Evolutionary conservation across 2,329 filamentous ascomycete species (phyloP), one percentile per base, ranked within the genome.

Genomic region (Fusarium sp.): DNA sequence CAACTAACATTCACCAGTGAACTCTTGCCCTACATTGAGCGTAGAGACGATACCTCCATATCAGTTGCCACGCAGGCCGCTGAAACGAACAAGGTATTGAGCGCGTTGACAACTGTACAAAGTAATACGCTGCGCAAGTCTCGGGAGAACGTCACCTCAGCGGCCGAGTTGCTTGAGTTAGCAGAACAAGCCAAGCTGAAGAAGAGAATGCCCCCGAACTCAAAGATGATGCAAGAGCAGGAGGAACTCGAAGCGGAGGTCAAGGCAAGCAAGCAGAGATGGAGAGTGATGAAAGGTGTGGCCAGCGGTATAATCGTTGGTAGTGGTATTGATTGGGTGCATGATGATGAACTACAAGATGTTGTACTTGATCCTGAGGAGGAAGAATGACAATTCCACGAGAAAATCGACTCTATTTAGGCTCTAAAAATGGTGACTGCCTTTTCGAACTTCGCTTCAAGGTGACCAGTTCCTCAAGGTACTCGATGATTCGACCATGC

Each of bases 291-390:
- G 80, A 96, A 95, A 82, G 92, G 89, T 29, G 89, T 94, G 45
- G 87, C 92, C n/a, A 93, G 92, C 76, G 93, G 92, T 22, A 87
- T 94, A 61, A 88, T 97, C 50, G 93, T 90, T 9, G 93, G 93
- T 6, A 97, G 94, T 80, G 94, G 94, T 50, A 85, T 96, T 59
- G 91, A 97, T 77, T 97, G 94, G 94, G 90, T 89, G 17, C 84
- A 87, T 44, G 90, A 97, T 80, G 86, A 90, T 56, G 86, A 85
- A 65, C 83, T 97, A 68, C 86, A 88, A 64, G 88, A 89, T 55
- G 85, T 95, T 68, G 93, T 97, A 31, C 84, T 97, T 68, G 94
- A 93, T 77, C 83, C 85, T 15, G 89, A 91, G 70, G 80, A 81
- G 69, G 84, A 85, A 53, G 79, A 82, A 59, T 78, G 46, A 77